Conservation (phyloP, 257 asterid species). For the Solanum infundibuliforme region DNA sequence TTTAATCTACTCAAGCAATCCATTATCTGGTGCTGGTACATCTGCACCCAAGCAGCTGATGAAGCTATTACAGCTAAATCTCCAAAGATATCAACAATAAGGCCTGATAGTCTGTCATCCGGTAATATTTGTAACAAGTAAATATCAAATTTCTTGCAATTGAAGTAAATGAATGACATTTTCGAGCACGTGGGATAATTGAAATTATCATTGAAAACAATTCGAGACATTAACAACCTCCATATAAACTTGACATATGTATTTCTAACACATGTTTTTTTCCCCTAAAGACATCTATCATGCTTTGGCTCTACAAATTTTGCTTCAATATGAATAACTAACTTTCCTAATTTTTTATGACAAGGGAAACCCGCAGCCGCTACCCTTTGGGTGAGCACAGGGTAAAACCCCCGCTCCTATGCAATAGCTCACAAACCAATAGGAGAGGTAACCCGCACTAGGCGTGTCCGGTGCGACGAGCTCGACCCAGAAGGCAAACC, state of each 20-base stretch:
- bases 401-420: too few species aligned
- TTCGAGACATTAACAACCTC: not conserved
- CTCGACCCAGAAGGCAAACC: too few species aligned
- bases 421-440: too few species aligned
- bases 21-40: conserved; percentile 60
- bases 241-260: not conserved
- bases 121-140: not conserved
- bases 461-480: too few species aligned
- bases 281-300: not conserved
- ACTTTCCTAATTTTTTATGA: too few species aligned
- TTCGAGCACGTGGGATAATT: not conserved
- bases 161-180: not conserved
- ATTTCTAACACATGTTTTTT: not conserved
- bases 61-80: conserved; percentile 91
- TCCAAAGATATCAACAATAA: conserved; percentile 79
- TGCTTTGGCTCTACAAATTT: not conserved
- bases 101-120: conserved; percentile 79
- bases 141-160: not conserved
- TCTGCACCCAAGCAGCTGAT: conserved; percentile 98
- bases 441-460: too few species aligned
- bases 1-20: conserved; percentile 32
- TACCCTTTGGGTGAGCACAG: too few species aligned
- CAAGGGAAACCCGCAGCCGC: too few species aligned
- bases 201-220: not conserved
- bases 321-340: not conserved